A percentile compares a stretch with the other conserved stretches of the same genome.
phyloP scores from a whole-genome alignment of 2,329 filamentous ascomycete species.

The Pseudocercospora fuligena region DNA sequence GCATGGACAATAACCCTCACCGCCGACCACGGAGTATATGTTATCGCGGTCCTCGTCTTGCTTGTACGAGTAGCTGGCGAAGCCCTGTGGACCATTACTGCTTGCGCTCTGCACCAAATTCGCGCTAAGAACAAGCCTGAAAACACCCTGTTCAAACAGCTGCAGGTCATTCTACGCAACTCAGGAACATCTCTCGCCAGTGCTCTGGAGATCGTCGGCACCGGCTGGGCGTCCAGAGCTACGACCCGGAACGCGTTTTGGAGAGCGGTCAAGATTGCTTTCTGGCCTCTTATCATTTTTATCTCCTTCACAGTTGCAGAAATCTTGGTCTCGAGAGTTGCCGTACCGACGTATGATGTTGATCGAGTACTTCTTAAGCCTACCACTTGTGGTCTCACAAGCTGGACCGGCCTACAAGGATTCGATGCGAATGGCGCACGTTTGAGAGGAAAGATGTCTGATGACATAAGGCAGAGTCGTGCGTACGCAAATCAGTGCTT shows the following conservation, averaged over 20 bases:
- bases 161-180: slow-evolving; percentile 18
- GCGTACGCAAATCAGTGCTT: slow-evolving; percentile 19
- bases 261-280: slow-evolving; percentile 3
- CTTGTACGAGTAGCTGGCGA: slow-evolving; percentile 16
- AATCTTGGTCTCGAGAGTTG: slow-evolving; percentile 15
- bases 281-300: slow-evolving; percentile 13
- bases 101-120: slow-evolving; percentile 13
- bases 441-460: not conserved
- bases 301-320: slow-evolving; percentile 17
- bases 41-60: slow-evolving; percentile 15
- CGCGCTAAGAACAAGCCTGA: slow-evolving; percentile 5
- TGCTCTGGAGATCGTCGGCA: slow-evolving; percentile 1
- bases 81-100: slow-evolving; percentile 13
- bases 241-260: not conserved
- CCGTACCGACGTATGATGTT: slow-evolving; percentile 4
- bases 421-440: not conserved
- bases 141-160: slow-evolving; percentile 1
- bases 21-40: slow-evolving; percentile 3
- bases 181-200: slow-evolving; percentile 4
- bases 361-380: slow-evolving; percentile 10
- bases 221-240: slow-evolving; percentile 1
- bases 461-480: slow-evolving; percentile 14
- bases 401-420: not conserved
- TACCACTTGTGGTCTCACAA: slow-evolving; percentile 15
- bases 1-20: slow-evolving; percentile 13